Base-by-base conservation (phyloP, 1,139 yeast genomes). In the Wickerhamomyces sp. region DNA sequence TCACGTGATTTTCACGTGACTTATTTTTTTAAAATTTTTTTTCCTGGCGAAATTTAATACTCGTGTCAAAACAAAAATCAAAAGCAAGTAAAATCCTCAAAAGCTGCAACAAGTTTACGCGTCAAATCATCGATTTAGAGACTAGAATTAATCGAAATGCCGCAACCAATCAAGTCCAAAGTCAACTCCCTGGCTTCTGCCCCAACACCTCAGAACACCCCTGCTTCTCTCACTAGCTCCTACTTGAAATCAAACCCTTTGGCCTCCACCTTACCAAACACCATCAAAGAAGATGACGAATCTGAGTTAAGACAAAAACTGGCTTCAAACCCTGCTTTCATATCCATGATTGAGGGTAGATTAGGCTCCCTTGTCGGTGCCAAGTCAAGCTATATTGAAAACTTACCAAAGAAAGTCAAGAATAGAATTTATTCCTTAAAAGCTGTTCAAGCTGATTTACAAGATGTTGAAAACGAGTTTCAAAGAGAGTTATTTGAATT, bases 181-280 rank as follows among this genome's bases (percentile, higher is more conserved):
- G 66, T 78, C 51, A 82, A 83, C 58, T 88, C 86, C 60, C 79
- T 89, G 53, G 84, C 95, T 52, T 81, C 83, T 59, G 98, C 98
- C 5, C 98, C 99, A 37, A 92, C 99, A 3, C 99, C 99, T 12
- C 98, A 94, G 61, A 92, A 92, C 72, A 92, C 99, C 2, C 99
- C 99, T 19, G 86, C 97, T 5, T 82, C 95, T 24, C 86, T 85
- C 31, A 76, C 87, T 35, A 81, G 79, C 46, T 83, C 92, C 37
- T 89, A 79, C 62, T 72, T 85, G 60, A 80, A 74, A 64, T 77
- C 80, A 47, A 77, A 81, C 47, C 95, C 95, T 16, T 33, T 51
- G 35, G 41, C 45, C 35, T 45, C 37, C 14, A 70, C 79, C 9
- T 83, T 86, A 43, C 79, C 90, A 35, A 54, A 63, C 33, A 83